Evolutionary conservation across 805 yeast genomes (phyloP), one percentile per base, ranked within the genome.

Genomic region (Cephaloascus fragrans): DNA sequence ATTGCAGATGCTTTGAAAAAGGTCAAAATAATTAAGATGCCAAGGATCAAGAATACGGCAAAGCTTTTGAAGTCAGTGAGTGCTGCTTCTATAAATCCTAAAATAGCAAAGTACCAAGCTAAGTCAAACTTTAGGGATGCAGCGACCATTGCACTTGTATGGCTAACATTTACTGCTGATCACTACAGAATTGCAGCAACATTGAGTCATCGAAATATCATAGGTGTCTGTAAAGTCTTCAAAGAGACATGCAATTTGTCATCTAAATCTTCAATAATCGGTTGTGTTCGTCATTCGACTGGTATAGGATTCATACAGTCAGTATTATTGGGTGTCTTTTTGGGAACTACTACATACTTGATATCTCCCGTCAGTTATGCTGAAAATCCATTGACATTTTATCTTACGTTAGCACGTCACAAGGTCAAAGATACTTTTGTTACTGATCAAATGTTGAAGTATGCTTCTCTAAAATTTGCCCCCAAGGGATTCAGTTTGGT

Each of bases 231-330:
- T 58, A 87, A 89, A 50, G 83, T 85, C 17, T 72, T 87, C 52
- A 90, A 93, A 49, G 97, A 90, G 53, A 90, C 97, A 0, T 85
- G 96, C 51, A 90, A 86, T 44, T 67, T 93, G 60, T 71, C 80
- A 12, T 73, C 83, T 32, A 70, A 73, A 26, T 74, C 77, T 32
- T 81, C 96, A 0, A 66, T 93, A 4, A 68, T 90, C 33, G 95
- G 96, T 0, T 80, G 96, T 56, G 94, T 86, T 6, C 75, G 94
- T 34, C 90, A 89, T 47, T 75, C 86, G 2, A 61, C 73, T 2
- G 97, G 97, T 0, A 57, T 90, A 19, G 99, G 99, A 0, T 89
- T 93, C 53, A 61, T 93, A 19, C 90, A 87, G 55, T 73, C 95
- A n/a, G 78, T 79, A 39, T 59, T 89, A 29, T 56, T 93, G 46